phyloP scores from a whole-genome alignment of 2,329 filamentous ascomycete genomes.

The Exophiala dermatitidis region DNA sequence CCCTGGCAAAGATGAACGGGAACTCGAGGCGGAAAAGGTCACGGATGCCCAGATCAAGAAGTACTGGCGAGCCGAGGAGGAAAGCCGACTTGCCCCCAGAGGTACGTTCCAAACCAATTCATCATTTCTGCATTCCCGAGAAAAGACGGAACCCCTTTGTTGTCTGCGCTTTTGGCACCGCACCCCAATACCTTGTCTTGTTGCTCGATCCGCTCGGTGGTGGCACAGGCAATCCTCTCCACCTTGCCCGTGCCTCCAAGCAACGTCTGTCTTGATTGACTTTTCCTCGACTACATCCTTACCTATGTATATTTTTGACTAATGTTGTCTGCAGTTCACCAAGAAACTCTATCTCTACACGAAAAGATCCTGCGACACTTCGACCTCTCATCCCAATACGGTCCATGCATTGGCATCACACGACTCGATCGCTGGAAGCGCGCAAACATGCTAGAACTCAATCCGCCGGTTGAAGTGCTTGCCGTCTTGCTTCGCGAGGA shows the following conservation, averaged over 20 bases:
- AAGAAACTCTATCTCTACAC: slow-evolving; percentile 60
- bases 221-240: too few species aligned
- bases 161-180: neutral
- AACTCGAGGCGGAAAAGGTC: slow-evolving; percentile 52
- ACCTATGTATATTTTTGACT: neutral
- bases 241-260: too few species aligned
- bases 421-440: slow-evolving; percentile 81
- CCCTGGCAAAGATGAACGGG: slow-evolving; percentile 30
- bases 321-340: slow-evolving; percentile 54
- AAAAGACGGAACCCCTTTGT: neutral
- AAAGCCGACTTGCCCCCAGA: slow-evolving; percentile 57
- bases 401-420: slow-evolving; percentile 79
- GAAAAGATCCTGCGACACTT: slow-evolving; percentile 90
- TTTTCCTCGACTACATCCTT: neutral
- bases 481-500: slow-evolving; percentile 70
- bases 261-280: too few species aligned
- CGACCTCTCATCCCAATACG: slow-evolving; percentile 85
- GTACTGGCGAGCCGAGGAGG: slow-evolving; percentile 73
- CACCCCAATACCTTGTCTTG: neutral
- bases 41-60: slow-evolving; percentile 61
- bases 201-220: too few species aligned
- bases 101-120: slow-evolving; percentile 29
- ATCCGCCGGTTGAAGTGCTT: slow-evolving; percentile 82
- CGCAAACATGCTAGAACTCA: slow-evolving; percentile 72
- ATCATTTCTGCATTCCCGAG: neutral